A percentile compares a stretch with the other conserved stretches of the same genome.
Conservation (phyloP, 2,329 filamentous ascomycete species). For the Aspergillus awamori region DNA sequence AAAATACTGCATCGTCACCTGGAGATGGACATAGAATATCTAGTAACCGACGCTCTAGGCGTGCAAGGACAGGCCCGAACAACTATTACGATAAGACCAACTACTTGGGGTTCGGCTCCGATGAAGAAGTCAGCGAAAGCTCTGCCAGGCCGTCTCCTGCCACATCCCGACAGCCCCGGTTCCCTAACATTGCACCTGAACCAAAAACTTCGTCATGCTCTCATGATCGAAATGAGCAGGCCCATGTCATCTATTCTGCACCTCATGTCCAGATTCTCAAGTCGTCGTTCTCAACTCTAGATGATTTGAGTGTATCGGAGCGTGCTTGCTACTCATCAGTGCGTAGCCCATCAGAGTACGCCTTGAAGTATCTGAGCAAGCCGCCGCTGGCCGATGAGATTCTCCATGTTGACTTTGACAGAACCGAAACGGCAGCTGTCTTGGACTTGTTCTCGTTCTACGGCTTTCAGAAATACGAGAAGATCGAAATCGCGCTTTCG, state of each 20-base stretch:
- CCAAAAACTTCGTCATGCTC: not conserved
- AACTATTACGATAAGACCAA: conserved; percentile 37
- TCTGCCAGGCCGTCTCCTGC: not conserved
- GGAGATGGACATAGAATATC: not conserved
- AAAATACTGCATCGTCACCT: not conserved
- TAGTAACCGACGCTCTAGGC: conserved; percentile 30
- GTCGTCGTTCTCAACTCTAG: conserved; percentile 13
- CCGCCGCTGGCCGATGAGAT: not conserved
- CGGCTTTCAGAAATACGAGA: conserved; percentile 7
- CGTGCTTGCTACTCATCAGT: conserved; percentile 19
- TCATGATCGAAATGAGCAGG: not conserved
- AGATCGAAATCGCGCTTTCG: conserved; percentile 23
- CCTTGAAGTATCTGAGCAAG: conserved; percentile 5
- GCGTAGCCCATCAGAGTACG: conserved; percentile 17
- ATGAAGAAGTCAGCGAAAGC: conserved; percentile 13
- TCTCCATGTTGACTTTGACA: conserved; percentile 32
- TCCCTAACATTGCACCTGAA: not conserved
- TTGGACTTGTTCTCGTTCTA: conserved; percentile 21
- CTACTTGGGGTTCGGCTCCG: conserved; percentile 21
- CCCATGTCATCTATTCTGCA: conserved; percentile 1
- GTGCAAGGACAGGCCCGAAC: conserved; percentile 28
- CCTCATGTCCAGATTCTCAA: not conserved
- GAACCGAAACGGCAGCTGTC: conserved; percentile 26
- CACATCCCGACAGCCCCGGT: not conserved
- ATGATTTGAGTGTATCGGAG: conserved; percentile 15